These are phyloP conservation scores for Xanthoparmelia taractica DNA, from an alignment of 495 filamentous ascomycete species.

Conservation along the genomic window DNA sequence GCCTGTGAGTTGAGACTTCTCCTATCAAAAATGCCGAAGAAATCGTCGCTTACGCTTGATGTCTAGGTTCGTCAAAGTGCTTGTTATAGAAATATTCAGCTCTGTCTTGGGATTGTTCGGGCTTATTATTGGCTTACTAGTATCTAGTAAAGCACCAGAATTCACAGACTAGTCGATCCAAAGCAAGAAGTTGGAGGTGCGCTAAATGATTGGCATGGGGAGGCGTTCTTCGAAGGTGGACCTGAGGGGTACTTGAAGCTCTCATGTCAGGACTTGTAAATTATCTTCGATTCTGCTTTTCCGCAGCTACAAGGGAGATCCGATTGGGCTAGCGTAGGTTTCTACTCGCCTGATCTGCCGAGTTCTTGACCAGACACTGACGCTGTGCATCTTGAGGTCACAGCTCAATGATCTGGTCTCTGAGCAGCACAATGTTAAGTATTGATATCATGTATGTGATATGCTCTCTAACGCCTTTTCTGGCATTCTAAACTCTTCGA, in stretches of 20 bases:
- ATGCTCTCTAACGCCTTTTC: background rate
- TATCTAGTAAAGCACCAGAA: constrained; percentile 70
- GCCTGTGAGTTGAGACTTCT: constrained; percentile 55
- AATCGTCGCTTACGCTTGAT: constrained; percentile 21
- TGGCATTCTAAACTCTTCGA: background rate
- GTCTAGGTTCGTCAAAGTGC: constrained; percentile 89
- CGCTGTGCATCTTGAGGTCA: background rate
- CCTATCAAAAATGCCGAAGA: background rate
- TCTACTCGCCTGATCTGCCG: background rate
- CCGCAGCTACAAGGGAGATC: background rate
- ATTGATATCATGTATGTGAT: background rate
- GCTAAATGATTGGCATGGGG: background rate
- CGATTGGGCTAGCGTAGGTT: background rate
- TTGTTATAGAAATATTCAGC: constrained; percentile 99
- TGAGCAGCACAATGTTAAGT: background rate
- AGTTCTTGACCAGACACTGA: background rate
- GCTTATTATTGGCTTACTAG: constrained; percentile 84
- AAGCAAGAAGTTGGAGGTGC: background rate
- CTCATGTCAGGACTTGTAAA: background rate
- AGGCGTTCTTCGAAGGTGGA: background rate
- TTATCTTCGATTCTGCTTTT: background rate
- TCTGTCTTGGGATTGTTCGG: constrained; percentile 97
- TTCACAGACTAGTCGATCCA: constrained; percentile 39
- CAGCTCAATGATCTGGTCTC: background rate
- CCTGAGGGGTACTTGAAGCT: background rate